phyloP scores from a whole-genome alignment of 345 rosid genomes.

The Eucalyptus dawsonii region DNA sequence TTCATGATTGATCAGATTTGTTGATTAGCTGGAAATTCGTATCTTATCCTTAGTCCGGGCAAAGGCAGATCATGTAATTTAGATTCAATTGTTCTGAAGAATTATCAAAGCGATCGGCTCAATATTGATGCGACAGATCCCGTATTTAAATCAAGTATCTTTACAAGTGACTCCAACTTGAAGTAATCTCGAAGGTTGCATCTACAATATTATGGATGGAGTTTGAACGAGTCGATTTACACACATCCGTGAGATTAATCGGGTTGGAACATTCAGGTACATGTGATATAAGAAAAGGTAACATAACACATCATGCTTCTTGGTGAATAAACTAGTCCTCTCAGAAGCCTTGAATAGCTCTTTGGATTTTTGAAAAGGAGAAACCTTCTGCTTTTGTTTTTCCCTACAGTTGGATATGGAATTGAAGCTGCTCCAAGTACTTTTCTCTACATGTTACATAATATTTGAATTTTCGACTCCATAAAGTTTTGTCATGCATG shows the following conservation, averaged over 20 bases:
- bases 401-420: neutral
- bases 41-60: neutral
- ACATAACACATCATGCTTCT: neutral
- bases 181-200: neutral
- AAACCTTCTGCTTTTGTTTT: neutral
- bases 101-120: neutral
- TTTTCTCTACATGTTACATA: neutral
- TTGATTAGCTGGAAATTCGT: neutral
- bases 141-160: neutral
- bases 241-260: too few relatives aligned
- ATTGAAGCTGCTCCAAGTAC: neutral
- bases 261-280: neutral
- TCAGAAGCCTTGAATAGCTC: neutral
- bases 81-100: neutral
- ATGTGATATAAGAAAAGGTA: neutral
- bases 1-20: neutral
- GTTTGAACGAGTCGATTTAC: neutral
- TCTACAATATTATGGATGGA: rapidly evolving
- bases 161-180: rapidly evolving
- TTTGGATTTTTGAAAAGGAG: neutral
- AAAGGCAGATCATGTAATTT: neutral
- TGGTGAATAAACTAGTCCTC: neutral
- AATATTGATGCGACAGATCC: neutral
- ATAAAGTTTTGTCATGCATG: neutral
- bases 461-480: neutral